Conservation (phyloP, 2,329 filamentous ascomycete species). For the Verticillium zaregamsianum region DNA sequence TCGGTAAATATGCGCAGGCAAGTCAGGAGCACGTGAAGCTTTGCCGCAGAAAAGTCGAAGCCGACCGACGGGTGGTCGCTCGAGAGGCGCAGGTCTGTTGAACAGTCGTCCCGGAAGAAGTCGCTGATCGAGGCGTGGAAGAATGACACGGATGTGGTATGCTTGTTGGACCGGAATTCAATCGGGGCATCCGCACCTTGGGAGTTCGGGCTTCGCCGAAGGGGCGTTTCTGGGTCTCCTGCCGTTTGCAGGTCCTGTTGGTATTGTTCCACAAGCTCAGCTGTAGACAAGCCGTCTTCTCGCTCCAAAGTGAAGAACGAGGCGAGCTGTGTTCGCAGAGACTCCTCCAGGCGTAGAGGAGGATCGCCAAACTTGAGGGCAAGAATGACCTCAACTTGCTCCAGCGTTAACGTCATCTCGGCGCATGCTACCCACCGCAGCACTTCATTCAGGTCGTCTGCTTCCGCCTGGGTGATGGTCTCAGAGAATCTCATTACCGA, state of each 20-base stretch:
- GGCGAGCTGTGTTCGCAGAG: constrained; percentile 37
- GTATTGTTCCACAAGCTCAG: constrained; percentile 33
- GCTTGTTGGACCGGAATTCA: constrained; percentile 37
- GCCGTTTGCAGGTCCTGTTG: constrained; percentile 17
- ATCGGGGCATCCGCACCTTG: constrained; percentile 26
- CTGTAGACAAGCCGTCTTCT: constrained; percentile 37
- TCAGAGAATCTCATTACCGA: constrained; percentile 36
- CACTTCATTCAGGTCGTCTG: constrained; percentile 40
- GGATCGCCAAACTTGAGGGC: constrained; percentile 37
- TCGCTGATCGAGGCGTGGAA: constrained; percentile 35
- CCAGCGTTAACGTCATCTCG: constrained; percentile 36
- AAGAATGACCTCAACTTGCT: constrained; percentile 38
- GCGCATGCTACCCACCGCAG: constrained; percentile 42
- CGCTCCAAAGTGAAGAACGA: constrained; percentile 42
- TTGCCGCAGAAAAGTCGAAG: constrained; percentile 28
- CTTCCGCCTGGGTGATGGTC: constrained; percentile 32
- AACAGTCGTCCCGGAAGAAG: constrained; percentile 30
- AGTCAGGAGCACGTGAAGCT: constrained; percentile 30
- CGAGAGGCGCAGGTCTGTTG: constrained; percentile 13
- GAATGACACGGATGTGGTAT: constrained; percentile 32
- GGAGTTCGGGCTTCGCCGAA: constrained; percentile 20
- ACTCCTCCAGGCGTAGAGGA: constrained; percentile 35
- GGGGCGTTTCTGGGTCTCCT: background rate
- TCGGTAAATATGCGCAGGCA: constrained; percentile 36
- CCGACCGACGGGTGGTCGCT: constrained; percentile 20